A percentile compares a stretch with the other conserved stretches of the same genome.
Conservation (phyloP, 106 monocot species). For the Acanthochlamys bracteata region DNA sequence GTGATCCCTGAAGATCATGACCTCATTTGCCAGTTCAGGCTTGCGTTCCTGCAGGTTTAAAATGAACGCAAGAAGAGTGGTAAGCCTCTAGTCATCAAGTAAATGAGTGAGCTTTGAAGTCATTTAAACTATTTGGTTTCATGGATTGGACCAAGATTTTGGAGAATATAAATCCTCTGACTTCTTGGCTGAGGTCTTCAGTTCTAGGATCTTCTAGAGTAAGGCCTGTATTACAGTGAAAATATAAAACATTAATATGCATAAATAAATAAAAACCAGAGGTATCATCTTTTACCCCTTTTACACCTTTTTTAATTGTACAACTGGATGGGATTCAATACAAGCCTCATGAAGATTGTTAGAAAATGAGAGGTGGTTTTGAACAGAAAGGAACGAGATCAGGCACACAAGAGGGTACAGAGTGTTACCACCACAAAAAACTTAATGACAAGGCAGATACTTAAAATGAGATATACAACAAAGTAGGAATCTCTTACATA, state of each 20-base stretch:
- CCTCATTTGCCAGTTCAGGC: conserved; percentile 70
- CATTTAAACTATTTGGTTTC: neutral
- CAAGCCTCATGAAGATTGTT: too few species aligned
- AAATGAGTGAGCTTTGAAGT: neutral
- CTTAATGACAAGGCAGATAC: too few species aligned
- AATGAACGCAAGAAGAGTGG: conserved; percentile 6
- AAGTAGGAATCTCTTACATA: too few species aligned
- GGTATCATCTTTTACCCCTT: too few species aligned
- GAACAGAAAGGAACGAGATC: too few species aligned
- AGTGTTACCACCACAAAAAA: too few species aligned
- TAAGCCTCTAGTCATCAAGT: neutral
- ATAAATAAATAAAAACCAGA: too few species aligned
- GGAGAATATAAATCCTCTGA: conserved; percentile 98
- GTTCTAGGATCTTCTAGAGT: conserved; percentile 70
- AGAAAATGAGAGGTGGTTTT: too few species aligned
- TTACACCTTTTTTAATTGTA: too few species aligned
- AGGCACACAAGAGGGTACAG: too few species aligned
- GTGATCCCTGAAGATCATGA: conserved; percentile 84
- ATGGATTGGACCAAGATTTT: conserved; percentile 66
- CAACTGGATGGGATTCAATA: too few species aligned
- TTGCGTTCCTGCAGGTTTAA: conserved; percentile 62
- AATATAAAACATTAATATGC: neutral
- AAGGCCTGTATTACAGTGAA: conserved; percentile 45
- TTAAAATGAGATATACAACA: too few species aligned
- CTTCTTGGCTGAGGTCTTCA: conserved; percentile 91